phyloP scores from a whole-genome alignment of 192 early-diverging fungal species.

The Spizellomyces punctatus region DNA sequence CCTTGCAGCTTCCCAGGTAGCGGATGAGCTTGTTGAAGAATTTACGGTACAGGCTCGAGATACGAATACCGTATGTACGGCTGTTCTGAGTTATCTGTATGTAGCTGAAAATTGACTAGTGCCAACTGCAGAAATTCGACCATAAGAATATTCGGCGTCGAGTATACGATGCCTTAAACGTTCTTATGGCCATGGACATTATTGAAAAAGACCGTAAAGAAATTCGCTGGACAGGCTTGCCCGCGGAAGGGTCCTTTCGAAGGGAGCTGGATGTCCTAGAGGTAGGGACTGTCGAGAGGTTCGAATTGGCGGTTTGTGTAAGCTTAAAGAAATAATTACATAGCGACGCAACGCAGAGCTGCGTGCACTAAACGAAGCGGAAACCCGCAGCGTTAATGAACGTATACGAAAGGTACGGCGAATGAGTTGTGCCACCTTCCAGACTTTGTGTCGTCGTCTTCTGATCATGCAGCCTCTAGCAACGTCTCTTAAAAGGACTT shows the following conservation, averaged over 20 bases:
- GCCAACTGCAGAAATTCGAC: constrained; percentile 36
- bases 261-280: constrained; percentile 21
- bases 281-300: constrained; percentile 9
- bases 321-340: background rate
- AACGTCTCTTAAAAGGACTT: constrained; percentile 22
- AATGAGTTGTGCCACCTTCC: background rate
- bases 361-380: background rate
- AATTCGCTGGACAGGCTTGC: constrained; percentile 66
- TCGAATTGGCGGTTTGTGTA: background rate
- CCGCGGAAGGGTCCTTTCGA: constrained; percentile 28
- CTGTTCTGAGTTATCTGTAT: too few species aligned
- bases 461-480: background rate
- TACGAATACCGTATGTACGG: constrained; percentile 15
- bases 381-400: constrained; percentile 2
- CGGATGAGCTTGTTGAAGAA: constrained; percentile 55
- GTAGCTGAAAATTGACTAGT: background rate
- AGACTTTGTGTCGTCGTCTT: background rate
- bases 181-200: constrained; percentile 65
- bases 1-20: constrained; percentile 37
- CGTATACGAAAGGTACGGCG: constrained; percentile 11
- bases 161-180: constrained; percentile 74
- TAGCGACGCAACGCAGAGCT: constrained; percentile 27
- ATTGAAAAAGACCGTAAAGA: constrained; percentile 67
- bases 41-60: constrained; percentile 36
- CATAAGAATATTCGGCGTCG: constrained; percentile 70